Evolutionary conservation across 306 rosid species (phyloP), one percentile per base, ranked within the genome.

Genomic region (Ochetophila trinervis): DNA sequence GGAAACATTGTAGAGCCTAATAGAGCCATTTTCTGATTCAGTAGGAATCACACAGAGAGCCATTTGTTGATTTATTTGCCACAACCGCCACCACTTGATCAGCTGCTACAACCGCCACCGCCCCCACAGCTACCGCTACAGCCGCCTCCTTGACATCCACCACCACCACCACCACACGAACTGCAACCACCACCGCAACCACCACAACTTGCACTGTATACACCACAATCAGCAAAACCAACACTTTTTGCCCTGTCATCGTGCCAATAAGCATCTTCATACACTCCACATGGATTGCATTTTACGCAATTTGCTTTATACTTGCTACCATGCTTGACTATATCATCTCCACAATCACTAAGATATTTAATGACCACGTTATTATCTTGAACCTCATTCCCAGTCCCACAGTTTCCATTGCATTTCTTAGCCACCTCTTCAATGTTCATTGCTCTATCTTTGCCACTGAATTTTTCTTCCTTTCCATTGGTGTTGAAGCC

Each of bases 401-500:
- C 42, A 36, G 6, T 7, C 42, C 42, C 42, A 36, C 42, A 36
- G 9, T 10, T 36, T 36, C 9, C 42, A 3, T 10, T 3, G 42
- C 42, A 36, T 6, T 36, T 36, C 40, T 35, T 35, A 35, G 5
- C 40, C 40, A 3, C 42, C 42, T 0, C 42, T 36, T 36, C n/a
- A n/a, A n/a, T n/a, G n/a, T n/a, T n/a, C n/a, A n/a, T n/a, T n/a
- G n/a, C n/a, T n/a, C n/a, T n/a, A n/a, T 36, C 42, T 36, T 7
- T 36, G 42, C 9, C 42, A 6, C 42, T 36, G 42, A 22, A 6
- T 21, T 65, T 8, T 3, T 1, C 17, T 40, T n/a, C 17, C 34
- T 23, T 21, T 37, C 19, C 18, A 53, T n/a, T 19, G 13, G 42
- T 47, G 40, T 45, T 58, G 42, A 70, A 66, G 11, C 72, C 62